Percentiles rank a stretch among this genome's conserved stretches.
Conservation (phyloP, 495 filamentous ascomycete genomes). For the Daldinia bambusicola region DNA sequence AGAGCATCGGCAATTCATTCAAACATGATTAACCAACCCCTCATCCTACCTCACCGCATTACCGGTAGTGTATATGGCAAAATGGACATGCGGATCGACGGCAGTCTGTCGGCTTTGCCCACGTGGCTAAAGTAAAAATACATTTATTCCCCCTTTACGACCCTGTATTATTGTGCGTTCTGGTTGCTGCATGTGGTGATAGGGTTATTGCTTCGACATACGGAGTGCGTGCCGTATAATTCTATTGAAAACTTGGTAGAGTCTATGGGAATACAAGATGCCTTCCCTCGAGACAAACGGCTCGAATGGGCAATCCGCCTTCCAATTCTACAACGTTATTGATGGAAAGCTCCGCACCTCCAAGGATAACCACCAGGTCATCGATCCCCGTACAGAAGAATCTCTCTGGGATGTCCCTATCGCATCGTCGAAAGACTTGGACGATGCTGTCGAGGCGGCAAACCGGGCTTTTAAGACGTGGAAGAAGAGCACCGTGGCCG, state of each 20-base stretch:
- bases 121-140: slow-evolving; percentile 39
- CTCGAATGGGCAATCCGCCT: slow-evolving; percentile 33
- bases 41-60: slow-evolving; percentile 26
- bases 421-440: slow-evolving; percentile 57
- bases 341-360: slow-evolving; percentile 55
- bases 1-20: slow-evolving; percentile 39
- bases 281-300: slow-evolving; percentile 38
- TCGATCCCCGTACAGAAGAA: slow-evolving; percentile 60
- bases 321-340: slow-evolving; percentile 59
- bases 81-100: slow-evolving; percentile 25
- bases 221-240: slow-evolving; percentile 7
- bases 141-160: slow-evolving; percentile 6
- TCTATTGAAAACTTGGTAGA: slow-evolving; percentile 26
- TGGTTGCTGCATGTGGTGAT: slow-evolving; percentile 11
- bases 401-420: slow-evolving; percentile 58
- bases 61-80: slow-evolving; percentile 39
- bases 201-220: slow-evolving; percentile 5
- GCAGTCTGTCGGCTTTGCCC: slow-evolving; percentile 1
- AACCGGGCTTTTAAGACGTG: slow-evolving; percentile 58
- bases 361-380: slow-evolving; percentile 51
- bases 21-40: slow-evolving; percentile 37
- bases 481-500: slow-evolving; percentile 52
- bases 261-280: slow-evolving; percentile 34
- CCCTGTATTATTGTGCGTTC: slow-evolving; percentile 8
- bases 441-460: slow-evolving; percentile 61